Evolutionary conservation across 1,284 basidiomycete species (phyloP).

Genomic region (Porogramme epimiltina): DNA sequence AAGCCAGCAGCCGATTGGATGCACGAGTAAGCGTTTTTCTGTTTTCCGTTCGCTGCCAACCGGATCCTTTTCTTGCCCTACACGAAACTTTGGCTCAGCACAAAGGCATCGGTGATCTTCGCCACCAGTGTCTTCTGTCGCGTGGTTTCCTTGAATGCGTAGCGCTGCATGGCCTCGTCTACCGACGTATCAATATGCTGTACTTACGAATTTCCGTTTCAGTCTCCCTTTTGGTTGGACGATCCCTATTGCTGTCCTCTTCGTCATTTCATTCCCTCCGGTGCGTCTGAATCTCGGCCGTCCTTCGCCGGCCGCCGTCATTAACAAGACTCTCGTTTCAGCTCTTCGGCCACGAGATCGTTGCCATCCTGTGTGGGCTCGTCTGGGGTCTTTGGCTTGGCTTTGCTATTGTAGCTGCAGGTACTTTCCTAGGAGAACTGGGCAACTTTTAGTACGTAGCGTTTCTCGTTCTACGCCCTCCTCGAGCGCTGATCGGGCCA

Average conservation of each 20-base stretch:
- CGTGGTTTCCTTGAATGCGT: background rate
- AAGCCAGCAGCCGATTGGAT: constrained; percentile 57
- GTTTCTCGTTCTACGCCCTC: background rate
- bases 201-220: too few species aligned
- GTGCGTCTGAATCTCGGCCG: constrained; percentile 37
- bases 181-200: too few species aligned
- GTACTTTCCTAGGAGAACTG: constrained; percentile 69
- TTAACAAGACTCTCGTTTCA: constrained; percentile 21
- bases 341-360: constrained; percentile 80
- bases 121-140: too few species aligned
- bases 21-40: constrained; percentile 37
- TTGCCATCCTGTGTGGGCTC: constrained; percentile 76
- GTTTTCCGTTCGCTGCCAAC: too few species aligned
- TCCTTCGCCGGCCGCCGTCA: background rate
- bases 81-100: too few species aligned
- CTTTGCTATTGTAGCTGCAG: constrained; percentile 67
- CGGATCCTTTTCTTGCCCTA: too few species aligned
- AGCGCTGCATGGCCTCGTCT: background rate
- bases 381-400: constrained; percentile 74
- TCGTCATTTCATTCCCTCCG: constrained; percentile 79
- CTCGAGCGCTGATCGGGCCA: background rate
- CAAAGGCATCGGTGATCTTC: too few species aligned
- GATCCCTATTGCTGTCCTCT: constrained; percentile 81
- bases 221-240: constrained; percentile 63
- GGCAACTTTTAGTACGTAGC: constrained; percentile 68